phyloP scores from a whole-genome alignment of 2,329 filamentous ascomycete species.

The Karstenula rhodostoma region DNA sequence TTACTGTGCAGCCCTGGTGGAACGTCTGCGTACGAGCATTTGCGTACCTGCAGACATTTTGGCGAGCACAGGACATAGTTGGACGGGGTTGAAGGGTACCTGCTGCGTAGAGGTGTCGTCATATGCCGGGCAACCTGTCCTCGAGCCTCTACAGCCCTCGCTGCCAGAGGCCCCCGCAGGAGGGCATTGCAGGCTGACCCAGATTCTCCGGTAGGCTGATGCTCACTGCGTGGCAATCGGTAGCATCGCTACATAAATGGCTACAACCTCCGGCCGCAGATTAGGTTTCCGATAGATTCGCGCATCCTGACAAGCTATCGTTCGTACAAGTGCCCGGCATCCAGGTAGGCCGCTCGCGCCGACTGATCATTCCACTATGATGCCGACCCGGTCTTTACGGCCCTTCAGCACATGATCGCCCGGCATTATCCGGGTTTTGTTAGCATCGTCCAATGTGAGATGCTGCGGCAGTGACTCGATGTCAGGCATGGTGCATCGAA shows the following conservation, averaged over 20 bases:
- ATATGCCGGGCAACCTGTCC: not conserved
- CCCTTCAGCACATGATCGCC: slow-evolving; percentile 17
- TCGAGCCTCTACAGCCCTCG: not conserved
- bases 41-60: slow-evolving; percentile 1
- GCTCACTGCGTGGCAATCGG: slow-evolving; percentile 9
- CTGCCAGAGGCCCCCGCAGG: not conserved
- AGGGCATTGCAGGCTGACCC: not conserved
- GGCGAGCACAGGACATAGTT: not conserved
- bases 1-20: not conserved
- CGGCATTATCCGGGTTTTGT: slow-evolving; percentile 20
- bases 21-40: not conserved
- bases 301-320: slow-evolving; percentile 18
- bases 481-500: slow-evolving; percentile 25
- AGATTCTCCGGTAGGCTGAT: slow-evolving; percentile 1
- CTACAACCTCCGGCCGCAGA: slow-evolving; percentile 18
- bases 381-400: slow-evolving; percentile 2
- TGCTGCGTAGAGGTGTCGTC: not conserved
- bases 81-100: not conserved
- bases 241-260: slow-evolving; percentile 16
- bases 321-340: slow-evolving; percentile 18
- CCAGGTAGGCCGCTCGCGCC: slow-evolving; percentile 29
- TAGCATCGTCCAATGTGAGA: slow-evolving; percentile 24
- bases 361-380: slow-evolving; percentile 11
- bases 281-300: slow-evolving; percentile 31
- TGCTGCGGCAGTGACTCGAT: slow-evolving; percentile 35